Percentiles rank a stretch among this genome's conserved stretches.
phyloP scores from a whole-genome alignment of 345 rosid species.

The Lagerstroemia speciosa region DNA sequence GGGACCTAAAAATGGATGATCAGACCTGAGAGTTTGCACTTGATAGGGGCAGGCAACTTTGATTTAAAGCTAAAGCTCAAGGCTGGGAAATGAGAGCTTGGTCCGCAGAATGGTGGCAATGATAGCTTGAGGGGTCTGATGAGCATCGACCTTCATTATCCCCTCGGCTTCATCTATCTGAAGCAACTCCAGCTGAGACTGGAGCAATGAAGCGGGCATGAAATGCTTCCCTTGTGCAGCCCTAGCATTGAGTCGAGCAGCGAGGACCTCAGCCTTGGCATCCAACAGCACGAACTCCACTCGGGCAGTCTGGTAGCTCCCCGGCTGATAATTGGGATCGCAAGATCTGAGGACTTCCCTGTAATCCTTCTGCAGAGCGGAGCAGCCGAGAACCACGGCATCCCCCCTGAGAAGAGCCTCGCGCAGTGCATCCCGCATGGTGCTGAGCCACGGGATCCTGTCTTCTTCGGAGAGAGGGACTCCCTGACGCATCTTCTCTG shows the following conservation, averaged over 20 bases:
- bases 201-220: slow-evolving; percentile 69
- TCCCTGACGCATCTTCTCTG: slow-evolving; percentile 75
- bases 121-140: slow-evolving; percentile 36
- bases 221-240: slow-evolving; percentile 64
- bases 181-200: slow-evolving; percentile 71
- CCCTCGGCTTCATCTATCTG: slow-evolving; percentile 54
- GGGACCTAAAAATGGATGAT: too few relatives aligned
- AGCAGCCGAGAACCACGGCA: slow-evolving; percentile 56
- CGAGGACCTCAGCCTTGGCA: slow-evolving; percentile 43
- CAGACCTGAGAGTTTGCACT: too few relatives aligned
- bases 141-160: slow-evolving; percentile 47
- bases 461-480: slow-evolving; percentile 69
- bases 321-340: slow-evolving; percentile 35
- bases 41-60: not conserved
- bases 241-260: slow-evolving; percentile 43
- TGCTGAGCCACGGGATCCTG: slow-evolving; percentile 75
- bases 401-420: slow-evolving; percentile 26
- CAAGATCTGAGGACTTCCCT: slow-evolving; percentile 69
- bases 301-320: slow-evolving; percentile 23
- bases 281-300: slow-evolving; percentile 59
- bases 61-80: not conserved
- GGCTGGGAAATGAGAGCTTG: not conserved
- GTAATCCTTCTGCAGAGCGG: slow-evolving; percentile 55
- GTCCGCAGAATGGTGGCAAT: slow-evolving; percentile 16
- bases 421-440: slow-evolving; percentile 33